Percentiles rank a stretch among this genome's conserved stretches.
phyloP scores from a whole-genome alignment of 2,329 filamentous ascomycete species.

The Cordyceps militaris region DNA sequence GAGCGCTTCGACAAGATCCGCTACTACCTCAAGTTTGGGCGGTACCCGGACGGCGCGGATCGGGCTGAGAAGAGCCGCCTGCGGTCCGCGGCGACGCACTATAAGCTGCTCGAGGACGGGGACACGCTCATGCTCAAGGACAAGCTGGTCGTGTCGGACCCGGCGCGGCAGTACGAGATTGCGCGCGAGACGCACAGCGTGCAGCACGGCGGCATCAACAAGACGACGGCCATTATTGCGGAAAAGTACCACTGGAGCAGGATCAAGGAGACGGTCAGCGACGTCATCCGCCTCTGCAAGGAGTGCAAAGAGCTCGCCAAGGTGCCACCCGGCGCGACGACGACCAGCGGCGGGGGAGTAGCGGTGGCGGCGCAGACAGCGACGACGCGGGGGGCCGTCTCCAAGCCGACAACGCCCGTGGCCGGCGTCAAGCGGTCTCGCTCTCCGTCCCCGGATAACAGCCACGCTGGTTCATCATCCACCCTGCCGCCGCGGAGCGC shows the following conservation, averaged over 20 bases:
- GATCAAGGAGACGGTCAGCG: conserved; percentile 94
- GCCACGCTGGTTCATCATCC: background rate
- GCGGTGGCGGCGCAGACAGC: background rate
- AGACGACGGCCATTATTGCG: conserved; percentile 89
- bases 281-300: conserved; percentile 84
- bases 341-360: conserved; percentile 18
- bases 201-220: conserved; percentile 91
- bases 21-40: conserved; percentile 90
- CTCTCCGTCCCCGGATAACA: background rate
- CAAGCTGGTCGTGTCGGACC: conserved; percentile 92
- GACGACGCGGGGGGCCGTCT: background rate
- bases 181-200: conserved; percentile 66
- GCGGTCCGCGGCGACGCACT: conserved; percentile 88
- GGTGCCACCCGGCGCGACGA: conserved; percentile 26
- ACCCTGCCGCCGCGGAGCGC: background rate
- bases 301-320: conserved; percentile 80
- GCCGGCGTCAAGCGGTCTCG: conserved; percentile 12
- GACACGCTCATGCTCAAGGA: conserved; percentile 94
- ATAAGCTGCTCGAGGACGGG: conserved; percentile 68
- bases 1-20: conserved; percentile 98
- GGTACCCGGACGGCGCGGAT: conserved; percentile 89
- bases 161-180: conserved; percentile 83
- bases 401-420: conserved; percentile 26
- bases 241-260: conserved; percentile 96
- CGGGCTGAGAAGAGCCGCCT: conserved; percentile 92